Base-by-base conservation (phyloP, 306 rosid genomes). In the Fragaria iinumae region DNA sequence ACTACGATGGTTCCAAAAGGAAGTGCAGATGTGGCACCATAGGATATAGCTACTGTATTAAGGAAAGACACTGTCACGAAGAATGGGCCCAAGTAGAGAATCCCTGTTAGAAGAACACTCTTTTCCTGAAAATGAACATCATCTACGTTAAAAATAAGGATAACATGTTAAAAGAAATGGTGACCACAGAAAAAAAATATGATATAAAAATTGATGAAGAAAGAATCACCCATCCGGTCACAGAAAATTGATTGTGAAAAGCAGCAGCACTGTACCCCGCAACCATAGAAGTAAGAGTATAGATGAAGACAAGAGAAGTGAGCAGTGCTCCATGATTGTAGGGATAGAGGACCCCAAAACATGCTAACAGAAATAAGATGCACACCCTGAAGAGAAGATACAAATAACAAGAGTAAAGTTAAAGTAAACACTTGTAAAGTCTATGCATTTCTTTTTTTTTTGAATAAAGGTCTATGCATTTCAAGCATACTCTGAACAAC, bases 201-300 rank as follows among this genome's bases (percentile, higher is more conserved):
- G 76, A 71, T 49, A 32, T 21, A 52, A 67, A 32, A 43, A 32
- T 74, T 14, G n/a, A 74, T 21, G 69, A 50, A 49, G 3, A 21
- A 48, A 48, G 50, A 72, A 72, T 81, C 89, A 94, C 97, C 98
- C 94, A 94, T 86, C 97, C 90, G 57, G 71, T 74, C 78, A 83
- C 91, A 36, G 88, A 53, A 88, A 89, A 91, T 59, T 89, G 91
- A 79, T 81, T 79, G 78, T 87, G 80, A 82, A 94, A 90, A 83
- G 96, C 90, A 78, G 96, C 84, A 77, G 96, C 82, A 56, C 91
- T 74, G 86, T 90, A 91, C 20, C 98, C 96, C 32, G 91, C 85
- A 83, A 90, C 70, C 74, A 77, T 86, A n/a, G 96, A 86, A 14
- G 96, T 83, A 77, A 91, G 76, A 74, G 87, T 69, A 81, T 84